Evolutionary conservation across 225 moss, liverwort and hornwort species (phyloP).

Genomic region (Thuidium tamariscinum): DNA sequence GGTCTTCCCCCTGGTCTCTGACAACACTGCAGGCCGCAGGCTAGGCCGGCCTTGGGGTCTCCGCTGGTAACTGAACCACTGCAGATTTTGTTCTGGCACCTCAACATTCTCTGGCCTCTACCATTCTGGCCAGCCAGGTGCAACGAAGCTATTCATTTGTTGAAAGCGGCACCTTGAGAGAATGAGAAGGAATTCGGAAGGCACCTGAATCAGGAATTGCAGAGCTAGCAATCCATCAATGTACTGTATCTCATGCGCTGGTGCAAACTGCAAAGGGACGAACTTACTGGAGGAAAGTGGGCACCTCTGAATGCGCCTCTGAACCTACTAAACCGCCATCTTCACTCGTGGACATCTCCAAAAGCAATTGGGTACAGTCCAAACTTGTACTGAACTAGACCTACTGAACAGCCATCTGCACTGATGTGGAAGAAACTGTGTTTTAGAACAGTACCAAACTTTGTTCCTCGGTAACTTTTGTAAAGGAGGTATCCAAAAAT

Average conservation of each 20-base stretch:
- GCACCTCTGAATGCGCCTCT: not conserved
- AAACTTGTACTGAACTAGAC: too few relatives aligned
- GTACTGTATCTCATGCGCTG: not conserved
- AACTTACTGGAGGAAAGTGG: too few relatives aligned
- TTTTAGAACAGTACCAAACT: not conserved
- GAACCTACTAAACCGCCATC: not conserved
- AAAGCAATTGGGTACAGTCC: not conserved
- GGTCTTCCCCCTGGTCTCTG: not conserved
- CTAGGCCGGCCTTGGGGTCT: not conserved
- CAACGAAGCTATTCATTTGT: not conserved
- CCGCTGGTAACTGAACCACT: not conserved
- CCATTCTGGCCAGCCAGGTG: not conserved
- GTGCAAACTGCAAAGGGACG: too few relatives aligned
- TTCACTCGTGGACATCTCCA: not conserved
- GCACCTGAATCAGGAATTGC: slow-evolving; percentile 4
- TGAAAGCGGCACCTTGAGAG: not conserved
- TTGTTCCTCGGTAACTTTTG: not conserved
- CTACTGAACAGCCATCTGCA: too few relatives aligned
- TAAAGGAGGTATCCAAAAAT: too few relatives aligned
- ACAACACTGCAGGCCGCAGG: not conserved
- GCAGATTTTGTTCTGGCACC: not conserved
- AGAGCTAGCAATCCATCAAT: not conserved
- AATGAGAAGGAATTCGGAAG: not conserved
- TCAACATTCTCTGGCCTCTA: not conserved
- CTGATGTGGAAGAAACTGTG: not conserved